These are phyloP conservation scores for Perkinsela sp. DNA, from an alignment of 208 protist genomes.

Conservation along the genomic window DNA sequence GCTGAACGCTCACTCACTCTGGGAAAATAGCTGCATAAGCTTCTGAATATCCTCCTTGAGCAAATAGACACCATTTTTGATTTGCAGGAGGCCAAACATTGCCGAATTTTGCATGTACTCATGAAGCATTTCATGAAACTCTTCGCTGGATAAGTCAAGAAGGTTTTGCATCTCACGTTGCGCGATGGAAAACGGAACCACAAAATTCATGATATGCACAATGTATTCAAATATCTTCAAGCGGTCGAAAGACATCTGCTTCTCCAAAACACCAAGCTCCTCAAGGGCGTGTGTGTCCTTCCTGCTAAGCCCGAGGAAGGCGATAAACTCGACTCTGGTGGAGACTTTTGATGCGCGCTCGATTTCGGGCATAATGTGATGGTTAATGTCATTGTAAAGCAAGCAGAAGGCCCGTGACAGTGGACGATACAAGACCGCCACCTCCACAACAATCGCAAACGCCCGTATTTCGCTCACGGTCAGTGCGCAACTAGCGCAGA, in stretches of 20 bases:
- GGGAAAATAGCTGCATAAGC: background rate
- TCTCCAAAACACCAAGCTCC: background rate
- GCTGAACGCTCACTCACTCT: background rate
- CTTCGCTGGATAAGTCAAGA: background rate
- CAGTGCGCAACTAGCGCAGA: background rate
- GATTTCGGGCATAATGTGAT: background rate
- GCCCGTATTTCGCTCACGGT: background rate
- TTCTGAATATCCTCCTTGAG: background rate
- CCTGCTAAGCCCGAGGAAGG: background rate
- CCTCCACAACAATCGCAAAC: background rate
- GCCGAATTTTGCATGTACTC: background rate
- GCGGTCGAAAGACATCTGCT: background rate
- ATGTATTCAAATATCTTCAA: background rate
- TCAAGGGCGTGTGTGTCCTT: background rate
- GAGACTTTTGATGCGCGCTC: background rate
- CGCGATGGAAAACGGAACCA: background rate
- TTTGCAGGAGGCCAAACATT: background rate
- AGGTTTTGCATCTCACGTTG: background rate
- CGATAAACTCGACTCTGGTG: background rate
- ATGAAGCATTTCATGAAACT: background rate
- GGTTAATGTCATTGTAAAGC: background rate
- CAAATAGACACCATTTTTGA: background rate
- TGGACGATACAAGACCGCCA: background rate
- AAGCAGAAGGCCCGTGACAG: background rate
- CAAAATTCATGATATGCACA: background rate